Evolutionary conservation across 768 basidiomycete genomes (phyloP).

Genomic region (Psilocybe sp.): DNA sequence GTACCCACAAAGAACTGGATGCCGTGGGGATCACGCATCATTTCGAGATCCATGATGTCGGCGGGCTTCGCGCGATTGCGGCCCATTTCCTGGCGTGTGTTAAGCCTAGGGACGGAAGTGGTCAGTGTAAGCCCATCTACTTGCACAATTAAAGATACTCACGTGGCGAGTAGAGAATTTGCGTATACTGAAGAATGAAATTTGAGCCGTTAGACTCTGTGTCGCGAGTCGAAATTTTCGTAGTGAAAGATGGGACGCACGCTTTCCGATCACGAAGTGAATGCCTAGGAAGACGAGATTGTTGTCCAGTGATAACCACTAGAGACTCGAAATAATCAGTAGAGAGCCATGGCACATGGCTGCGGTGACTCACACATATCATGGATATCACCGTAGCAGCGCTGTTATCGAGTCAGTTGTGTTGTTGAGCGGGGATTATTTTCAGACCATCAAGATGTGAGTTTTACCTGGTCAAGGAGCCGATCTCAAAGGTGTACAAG

Average conservation of each 20-base stretch:
- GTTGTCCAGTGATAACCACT: slow-evolving; percentile 43
- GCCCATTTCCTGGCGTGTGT: slow-evolving; percentile 9
- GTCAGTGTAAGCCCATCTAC: background rate
- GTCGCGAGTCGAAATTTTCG: background rate
- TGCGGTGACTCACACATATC: slow-evolving; percentile 36
- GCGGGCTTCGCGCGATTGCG: background rate
- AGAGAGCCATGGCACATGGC: background rate
- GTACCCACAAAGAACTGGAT: too few relatives aligned
- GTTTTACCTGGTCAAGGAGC: slow-evolving; percentile 41
- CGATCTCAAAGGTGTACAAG: slow-evolving; percentile 49
- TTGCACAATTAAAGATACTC: background rate
- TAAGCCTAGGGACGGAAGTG: slow-evolving; percentile 8
- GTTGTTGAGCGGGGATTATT: background rate
- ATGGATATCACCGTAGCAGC: slow-evolving; percentile 42
- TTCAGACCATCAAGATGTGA: background rate
- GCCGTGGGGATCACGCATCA: too few relatives aligned
- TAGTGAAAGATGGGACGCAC: slow-evolving; percentile 21
- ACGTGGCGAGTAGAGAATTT: slow-evolving; percentile 39
- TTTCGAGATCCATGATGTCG: too few relatives aligned
- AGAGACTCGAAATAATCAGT: background rate
- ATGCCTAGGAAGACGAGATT: slow-evolving; percentile 45
- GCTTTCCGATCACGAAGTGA: slow-evolving; percentile 44
- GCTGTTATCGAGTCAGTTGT: slow-evolving; percentile 12
- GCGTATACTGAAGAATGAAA: slow-evolving; percentile 38
- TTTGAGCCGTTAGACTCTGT: background rate